These are phyloP conservation scores for Mucor irregularis DNA, from an alignment of 371 early-diverging fungal species.

Conservation along the genomic window DNA sequence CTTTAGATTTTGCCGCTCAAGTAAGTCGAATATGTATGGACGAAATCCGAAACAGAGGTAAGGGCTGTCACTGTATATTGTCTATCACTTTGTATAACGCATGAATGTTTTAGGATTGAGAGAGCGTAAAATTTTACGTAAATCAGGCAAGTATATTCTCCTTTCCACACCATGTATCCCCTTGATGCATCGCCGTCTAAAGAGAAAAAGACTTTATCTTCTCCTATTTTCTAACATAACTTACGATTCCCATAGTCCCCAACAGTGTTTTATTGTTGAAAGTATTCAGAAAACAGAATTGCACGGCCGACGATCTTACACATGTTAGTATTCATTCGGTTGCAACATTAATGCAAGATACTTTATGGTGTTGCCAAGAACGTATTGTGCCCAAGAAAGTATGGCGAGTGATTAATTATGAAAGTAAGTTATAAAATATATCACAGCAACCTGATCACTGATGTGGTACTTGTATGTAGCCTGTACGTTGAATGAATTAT, in stretches of 20 bases:
- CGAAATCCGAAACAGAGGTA: constrained; percentile 45
- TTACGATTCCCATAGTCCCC: constrained; percentile 25
- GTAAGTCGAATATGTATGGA: constrained; percentile 48
- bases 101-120: constrained; percentile 31
- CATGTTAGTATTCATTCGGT: constrained; percentile 48
- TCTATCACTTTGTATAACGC: neutral
- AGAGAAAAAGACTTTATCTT: neutral
- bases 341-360: constrained; percentile 53
- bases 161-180: neutral
- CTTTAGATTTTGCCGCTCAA: constrained; percentile 39
- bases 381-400: constrained; percentile 44
- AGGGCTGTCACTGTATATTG: neutral
- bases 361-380: constrained; percentile 45
- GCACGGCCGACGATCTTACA: constrained; percentile 35
- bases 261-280: constrained; percentile 43
- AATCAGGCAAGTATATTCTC: constrained; percentile 35
- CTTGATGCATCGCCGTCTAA: neutral
- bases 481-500: constrained; percentile 8
- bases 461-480: neutral
- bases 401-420: constrained; percentile 50
- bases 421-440: constrained; percentile 37
- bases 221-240: constrained; percentile 1
- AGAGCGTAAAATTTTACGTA: constrained; percentile 48
- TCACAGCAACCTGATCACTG: no score
- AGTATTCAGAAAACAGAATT: constrained; percentile 40